Evolutionary conservation across 345 rosid genomes (phyloP).

Genomic region (Pistacia vera): DNA sequence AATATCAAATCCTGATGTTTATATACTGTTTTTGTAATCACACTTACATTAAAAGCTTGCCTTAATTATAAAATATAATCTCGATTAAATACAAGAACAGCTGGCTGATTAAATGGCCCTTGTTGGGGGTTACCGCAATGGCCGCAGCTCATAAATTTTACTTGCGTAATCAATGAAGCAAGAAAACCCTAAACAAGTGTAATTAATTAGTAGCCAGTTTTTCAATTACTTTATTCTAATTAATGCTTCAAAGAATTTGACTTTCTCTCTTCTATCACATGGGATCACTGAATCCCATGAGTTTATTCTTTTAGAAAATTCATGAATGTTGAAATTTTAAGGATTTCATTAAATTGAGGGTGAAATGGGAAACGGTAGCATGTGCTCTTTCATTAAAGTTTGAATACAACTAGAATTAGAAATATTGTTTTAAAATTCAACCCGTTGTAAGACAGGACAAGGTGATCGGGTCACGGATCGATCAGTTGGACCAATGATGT

Average conservation of each 20-base stretch:
- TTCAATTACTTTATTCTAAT: neutral
- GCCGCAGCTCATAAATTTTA: neutral
- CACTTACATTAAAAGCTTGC: no score
- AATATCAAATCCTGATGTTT: no score
- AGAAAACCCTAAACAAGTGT: neutral
- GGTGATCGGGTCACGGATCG: no score
- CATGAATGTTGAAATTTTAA: neutral
- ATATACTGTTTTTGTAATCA: no score
- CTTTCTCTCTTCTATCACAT: neutral
- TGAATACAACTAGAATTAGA: neutral
- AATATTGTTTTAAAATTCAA: no score
- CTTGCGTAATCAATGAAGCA: slow-evolving; percentile 2
- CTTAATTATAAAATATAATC: neutral
- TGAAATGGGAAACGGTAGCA: no score
- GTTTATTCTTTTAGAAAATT: neutral
- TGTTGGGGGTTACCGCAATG: neutral
- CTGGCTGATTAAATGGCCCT: neutral
- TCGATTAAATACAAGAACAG: neutral
- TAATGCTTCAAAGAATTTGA: neutral
- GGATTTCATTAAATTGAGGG: no score
- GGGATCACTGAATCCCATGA: slow-evolving; percentile 1
- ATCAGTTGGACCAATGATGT: no score
- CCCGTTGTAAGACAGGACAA: no score
- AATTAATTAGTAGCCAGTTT: neutral
- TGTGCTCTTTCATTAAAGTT: no score